These are phyloP conservation scores for Barnettozyma wickerhamii DNA, from an alignment of 805 yeast species.

Conservation along the genomic window DNA sequence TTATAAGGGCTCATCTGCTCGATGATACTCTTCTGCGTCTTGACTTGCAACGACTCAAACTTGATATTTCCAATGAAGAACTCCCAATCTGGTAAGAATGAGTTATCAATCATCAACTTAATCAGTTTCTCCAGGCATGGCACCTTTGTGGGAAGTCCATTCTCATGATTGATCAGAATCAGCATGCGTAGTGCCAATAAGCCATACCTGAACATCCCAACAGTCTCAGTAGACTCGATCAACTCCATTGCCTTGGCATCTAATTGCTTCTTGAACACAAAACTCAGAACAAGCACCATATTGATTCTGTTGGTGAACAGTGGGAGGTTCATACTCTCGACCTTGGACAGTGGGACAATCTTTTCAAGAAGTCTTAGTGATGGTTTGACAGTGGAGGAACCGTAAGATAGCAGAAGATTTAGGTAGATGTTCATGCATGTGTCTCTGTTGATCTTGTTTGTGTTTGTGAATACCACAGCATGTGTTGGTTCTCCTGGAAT, in stretches of 20 bases:
- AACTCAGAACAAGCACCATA: constrained; percentile 14
- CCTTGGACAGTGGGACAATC: constrained; percentile 19
- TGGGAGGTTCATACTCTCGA: constrained; percentile 7
- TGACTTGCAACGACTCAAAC: not conserved
- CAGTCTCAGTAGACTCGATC: constrained; percentile 9
- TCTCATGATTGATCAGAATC: constrained; percentile 10
- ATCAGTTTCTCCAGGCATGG: constrained; percentile 5
- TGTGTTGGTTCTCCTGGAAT: constrained; percentile 16
- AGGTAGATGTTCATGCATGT: constrained; percentile 16
- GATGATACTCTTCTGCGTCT: constrained; percentile 13
- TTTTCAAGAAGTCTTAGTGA: constrained; percentile 20
- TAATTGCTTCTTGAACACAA: constrained; percentile 14
- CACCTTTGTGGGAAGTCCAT: constrained; percentile 4
- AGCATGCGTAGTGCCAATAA: constrained; percentile 10
- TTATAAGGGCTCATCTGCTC: constrained; percentile 9
- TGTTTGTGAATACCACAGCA: constrained; percentile 9
- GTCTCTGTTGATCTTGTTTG: constrained; percentile 10
- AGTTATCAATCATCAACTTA: not conserved
- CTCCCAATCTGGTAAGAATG: constrained; percentile 1
- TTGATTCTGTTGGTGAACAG: constrained; percentile 23
- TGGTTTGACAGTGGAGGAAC: not conserved
- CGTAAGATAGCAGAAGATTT: constrained; percentile 13
- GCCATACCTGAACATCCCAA: constrained; percentile 2
- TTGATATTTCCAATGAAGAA: constrained; percentile 6
- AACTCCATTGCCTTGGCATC: constrained; percentile 10